phyloP scores from a whole-genome alignment of 306 rosid species.

The Quercus agrifolia region DNA sequence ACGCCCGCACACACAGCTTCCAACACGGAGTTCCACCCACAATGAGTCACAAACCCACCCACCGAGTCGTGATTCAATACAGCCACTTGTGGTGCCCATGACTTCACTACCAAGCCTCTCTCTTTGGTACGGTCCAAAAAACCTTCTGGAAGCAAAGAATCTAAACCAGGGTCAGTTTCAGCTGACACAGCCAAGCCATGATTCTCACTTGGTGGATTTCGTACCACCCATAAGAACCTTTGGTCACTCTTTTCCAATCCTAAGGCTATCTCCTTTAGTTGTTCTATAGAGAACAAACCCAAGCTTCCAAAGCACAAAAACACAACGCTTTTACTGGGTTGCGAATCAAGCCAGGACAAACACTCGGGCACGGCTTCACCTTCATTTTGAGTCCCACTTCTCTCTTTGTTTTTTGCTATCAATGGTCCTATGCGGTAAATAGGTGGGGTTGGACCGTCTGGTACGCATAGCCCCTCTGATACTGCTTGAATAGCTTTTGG shows the following conservation, averaged over 20 bases:
- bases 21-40: slow-evolving; percentile 7
- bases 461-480: slow-evolving; percentile 13
- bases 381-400: background rate
- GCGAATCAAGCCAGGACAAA: slow-evolving; percentile 26
- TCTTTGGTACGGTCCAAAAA: background rate
- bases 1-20: background rate
- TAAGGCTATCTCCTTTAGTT: slow-evolving; percentile 25
- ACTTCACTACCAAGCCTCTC: background rate
- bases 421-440: slow-evolving; percentile 24
- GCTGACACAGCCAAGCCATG: no score
- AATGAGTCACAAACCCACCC: slow-evolving; percentile 19
- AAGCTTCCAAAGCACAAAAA: slow-evolving; percentile 31
- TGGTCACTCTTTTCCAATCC: slow-evolving; percentile 31
- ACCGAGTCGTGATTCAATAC: slow-evolving; percentile 4
- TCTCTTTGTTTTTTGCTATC: background rate
- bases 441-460: slow-evolving; percentile 19
- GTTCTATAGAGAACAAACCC: slow-evolving; percentile 13
- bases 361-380: slow-evolving; percentile 1
- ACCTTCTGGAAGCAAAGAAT: background rate
- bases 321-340: slow-evolving; percentile 26
- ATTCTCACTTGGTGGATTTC: slow-evolving; percentile 11
- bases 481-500: slow-evolving; percentile 5
- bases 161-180: background rate
- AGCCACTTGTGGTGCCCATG: slow-evolving; percentile 10
- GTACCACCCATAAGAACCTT: slow-evolving; percentile 34